A percentile compares a stretch with the other conserved stretches of the same genome.
These are phyloP conservation scores for Picea engelmannii DNA, from an alignment of 83 land plant species.

Conservation along the genomic window DNA sequence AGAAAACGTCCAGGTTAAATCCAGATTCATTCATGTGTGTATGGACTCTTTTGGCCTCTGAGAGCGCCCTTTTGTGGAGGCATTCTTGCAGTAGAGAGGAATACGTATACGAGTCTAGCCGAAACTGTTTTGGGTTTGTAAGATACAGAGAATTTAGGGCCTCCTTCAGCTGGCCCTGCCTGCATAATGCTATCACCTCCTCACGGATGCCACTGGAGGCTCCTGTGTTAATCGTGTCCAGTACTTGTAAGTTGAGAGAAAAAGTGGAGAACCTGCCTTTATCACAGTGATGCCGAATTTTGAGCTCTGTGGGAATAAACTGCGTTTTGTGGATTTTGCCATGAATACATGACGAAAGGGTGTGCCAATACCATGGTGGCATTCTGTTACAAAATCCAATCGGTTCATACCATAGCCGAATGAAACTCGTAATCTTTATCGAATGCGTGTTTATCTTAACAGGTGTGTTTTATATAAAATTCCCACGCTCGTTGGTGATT, in stretches of 20 bases:
- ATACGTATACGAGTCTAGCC: neutral
- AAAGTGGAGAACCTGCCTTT: neutral
- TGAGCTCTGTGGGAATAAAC: neutral
- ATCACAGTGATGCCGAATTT: neutral
- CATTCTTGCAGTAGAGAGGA: neutral
- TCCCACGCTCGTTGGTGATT: too few species aligned
- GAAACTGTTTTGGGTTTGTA: neutral
- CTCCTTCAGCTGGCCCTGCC: neutral
- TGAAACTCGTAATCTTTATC: too few species aligned
- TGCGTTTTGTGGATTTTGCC: too few species aligned
- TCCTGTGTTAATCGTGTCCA: neutral
- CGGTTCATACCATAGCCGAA: too few species aligned
- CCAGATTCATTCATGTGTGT: constrained; percentile 20
- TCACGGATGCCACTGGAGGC: neutral
- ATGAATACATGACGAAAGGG: too few species aligned
- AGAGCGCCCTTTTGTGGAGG: neutral
- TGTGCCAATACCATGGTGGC: too few species aligned
- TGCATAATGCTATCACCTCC: neutral
- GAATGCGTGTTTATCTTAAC: too few species aligned
- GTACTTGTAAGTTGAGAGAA: neutral
- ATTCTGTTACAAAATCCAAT: too few species aligned
- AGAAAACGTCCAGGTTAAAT: constrained; percentile 46
- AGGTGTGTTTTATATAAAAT: too few species aligned
- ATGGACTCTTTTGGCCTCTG: constrained; percentile 21
- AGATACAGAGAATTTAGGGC: neutral